Evolutionary conservation across 2,329 filamentous ascomycete species (phyloP), one percentile per base, ranked within the genome.

Genomic region (Shiraia sp.): DNA sequence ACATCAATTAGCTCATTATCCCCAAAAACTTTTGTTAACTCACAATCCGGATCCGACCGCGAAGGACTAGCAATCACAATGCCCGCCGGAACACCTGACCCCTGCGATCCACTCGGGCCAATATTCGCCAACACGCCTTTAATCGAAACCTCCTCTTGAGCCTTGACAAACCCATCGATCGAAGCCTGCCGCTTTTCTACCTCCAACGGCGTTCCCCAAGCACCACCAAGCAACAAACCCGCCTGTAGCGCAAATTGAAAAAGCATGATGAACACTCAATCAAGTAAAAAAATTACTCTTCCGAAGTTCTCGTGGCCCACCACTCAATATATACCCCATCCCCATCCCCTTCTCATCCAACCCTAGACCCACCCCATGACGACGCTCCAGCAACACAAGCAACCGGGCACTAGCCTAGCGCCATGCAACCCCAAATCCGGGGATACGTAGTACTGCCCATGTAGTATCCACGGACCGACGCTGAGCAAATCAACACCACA

Each of bases 31-130:
- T 4, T 15, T 25, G 23, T 32, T n/a, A 10, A 53, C 52, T 38
- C 30, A 81, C 79, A 83, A 53, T 81, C 68, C 1, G 80, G 80
- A 52, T 77, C 65, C 3, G 51, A 61, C n/a, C 70, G 78, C 7
- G 75, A 79, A 13, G 79, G 79, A 53, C 77, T 80, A 4, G 79
- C 80, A 44, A 82, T 66, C 3, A 82, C 72, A 38, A 79, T 70
- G 22, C 79, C 79, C 2, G 75, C 59, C 16, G 64, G 64, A 3
- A 76, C 78, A 30, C 77, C 78, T 10, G 63, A 50, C 8, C 72
- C 77, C 40, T 73, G 70, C 5, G 69, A 69, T 13, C 79, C 79
- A 59, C 71, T 59, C 0, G 78, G 61, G 6, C 80, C 80, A 41
- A 82, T 79, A 54, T 83, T 83, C 55, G 76, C 73, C 29, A 82